A percentile compares a stretch with the other conserved stretches of the same genome.
Conservation (phyloP, 139 green algal species). For the Spirogloea muscicola region DNA sequence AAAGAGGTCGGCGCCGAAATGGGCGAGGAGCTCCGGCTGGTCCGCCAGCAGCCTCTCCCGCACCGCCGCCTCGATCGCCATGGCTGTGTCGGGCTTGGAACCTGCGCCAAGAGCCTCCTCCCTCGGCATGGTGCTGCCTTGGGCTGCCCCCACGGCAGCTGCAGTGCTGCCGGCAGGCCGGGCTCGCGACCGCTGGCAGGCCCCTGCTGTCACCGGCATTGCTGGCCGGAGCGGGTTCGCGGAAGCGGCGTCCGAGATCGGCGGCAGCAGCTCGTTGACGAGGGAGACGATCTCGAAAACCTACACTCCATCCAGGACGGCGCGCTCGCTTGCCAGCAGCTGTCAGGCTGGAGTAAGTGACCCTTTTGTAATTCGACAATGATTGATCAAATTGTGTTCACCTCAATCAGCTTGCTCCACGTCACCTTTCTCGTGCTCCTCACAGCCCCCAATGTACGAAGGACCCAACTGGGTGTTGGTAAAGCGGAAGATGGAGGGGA, state of each 20-base stretch:
- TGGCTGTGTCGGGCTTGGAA: no score
- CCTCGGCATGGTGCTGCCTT: no score
- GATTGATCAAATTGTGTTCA: no score
- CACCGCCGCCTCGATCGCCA: no score
- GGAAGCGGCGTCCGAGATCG: conserved; percentile 63
- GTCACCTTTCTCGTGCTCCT: no score
- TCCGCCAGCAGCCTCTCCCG: conserved; percentile 52
- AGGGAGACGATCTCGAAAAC: conserved; percentile 77
- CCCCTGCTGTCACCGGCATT: no score
- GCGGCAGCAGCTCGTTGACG: conserved; percentile 68
- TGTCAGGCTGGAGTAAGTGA: neutral
- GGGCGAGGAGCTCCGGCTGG: conserved; percentile 58
- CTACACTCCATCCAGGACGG: conserved; percentile 60
- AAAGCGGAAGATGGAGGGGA: neutral
- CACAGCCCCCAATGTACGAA: no score
- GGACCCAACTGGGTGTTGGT: neutral
- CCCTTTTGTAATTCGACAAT: neutral
- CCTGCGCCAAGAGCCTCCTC: no score
- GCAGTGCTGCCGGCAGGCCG: no score
- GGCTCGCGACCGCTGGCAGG: no score
- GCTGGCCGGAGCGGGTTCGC: neutral
- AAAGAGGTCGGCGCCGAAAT: conserved; percentile 67
- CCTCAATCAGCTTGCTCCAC: no score
- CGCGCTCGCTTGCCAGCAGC: neutral
- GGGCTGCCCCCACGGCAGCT: no score